Evolutionary conservation across 2,329 filamentous ascomycete species (phyloP), one percentile per base, ranked within the genome.

Genomic region (Cordyceps cicadae): DNA sequence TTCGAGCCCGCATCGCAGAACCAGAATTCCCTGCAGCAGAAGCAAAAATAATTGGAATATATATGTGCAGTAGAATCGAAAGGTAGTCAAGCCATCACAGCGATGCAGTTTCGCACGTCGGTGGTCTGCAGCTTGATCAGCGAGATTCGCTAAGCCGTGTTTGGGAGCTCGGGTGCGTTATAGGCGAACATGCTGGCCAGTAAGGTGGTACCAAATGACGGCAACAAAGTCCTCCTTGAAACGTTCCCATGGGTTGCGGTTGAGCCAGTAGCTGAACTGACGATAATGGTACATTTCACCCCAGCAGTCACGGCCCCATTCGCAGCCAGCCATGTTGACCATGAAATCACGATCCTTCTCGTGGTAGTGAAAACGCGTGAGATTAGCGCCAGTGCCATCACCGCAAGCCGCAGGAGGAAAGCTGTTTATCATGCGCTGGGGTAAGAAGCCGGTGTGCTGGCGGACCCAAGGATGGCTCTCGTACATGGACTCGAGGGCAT

Each of bases 241-340:
- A 29, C 77, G 77, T 77, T 95, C 89, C 90, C 91, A 97, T 60
- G 77, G 80, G 55, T 85, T 89, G 56, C 91, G 85, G 78, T 97
- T 97, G 64, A 97, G 82, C 74, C 86, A 87, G 73, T 96, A 93
- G 77, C 91, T 96, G 70, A 96, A 82, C 73, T 96, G 87, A 57
- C 92, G 89, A 77, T 92, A 99, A 72, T 89, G 88, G 77, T 96
- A 96, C 86, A 99, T 97, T 76, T 99, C 94, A 43, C 87, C 88
- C 93, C 93, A 97, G 74, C 94, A 99, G 76, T 99, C 93, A 54
- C 94, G 85, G 4, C 93, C 93, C 88, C 90, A 97, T 74, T 96
- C 89, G 72, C 94, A 99, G 4, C 94, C 94, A 6, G 94, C 94
- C 93, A 99, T 97, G 74, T 97, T 99, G 68, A 99, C 93, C 52